A percentile compares a stretch with the other conserved stretches of the same genome.
Evolutionary conservation across 805 yeast species (phyloP).

Genomic region (Candida ortonii): DNA sequence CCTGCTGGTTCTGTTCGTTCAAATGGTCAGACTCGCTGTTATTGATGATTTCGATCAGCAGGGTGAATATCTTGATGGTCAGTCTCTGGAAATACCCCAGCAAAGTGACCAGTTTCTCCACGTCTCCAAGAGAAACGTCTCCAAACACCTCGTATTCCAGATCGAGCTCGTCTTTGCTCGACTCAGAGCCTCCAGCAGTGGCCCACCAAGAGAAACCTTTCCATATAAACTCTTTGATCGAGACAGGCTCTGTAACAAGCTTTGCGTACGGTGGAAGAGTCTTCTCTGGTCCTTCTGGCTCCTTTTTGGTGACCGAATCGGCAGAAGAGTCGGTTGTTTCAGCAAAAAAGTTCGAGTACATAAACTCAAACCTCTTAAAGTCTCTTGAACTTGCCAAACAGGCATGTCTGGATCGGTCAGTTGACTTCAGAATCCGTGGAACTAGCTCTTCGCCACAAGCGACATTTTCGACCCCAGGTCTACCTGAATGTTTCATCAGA

Average conservation of each 20-base stretch:
- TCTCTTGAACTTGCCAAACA: conserved; percentile 38
- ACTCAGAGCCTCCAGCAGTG: conserved; percentile 64
- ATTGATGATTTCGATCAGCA: conserved; percentile 37
- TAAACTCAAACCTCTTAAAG: conserved; percentile 32
- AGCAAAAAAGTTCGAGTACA: conserved; percentile 22
- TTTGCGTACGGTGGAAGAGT: conserved; percentile 16
- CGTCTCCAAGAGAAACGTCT: conserved; percentile 20
- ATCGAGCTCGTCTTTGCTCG: conserved; percentile 37
- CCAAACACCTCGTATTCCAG: conserved; percentile 34
- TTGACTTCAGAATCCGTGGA: conserved; percentile 21
- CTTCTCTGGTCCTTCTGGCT: conserved; percentile 13
- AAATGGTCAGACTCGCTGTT: conserved; percentile 28
- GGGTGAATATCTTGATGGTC: conserved; percentile 42
- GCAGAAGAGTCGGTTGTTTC: conserved; percentile 3
- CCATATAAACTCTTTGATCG: conserved; percentile 62
- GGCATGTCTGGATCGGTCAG: conserved; percentile 7
- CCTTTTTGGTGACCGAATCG: conserved; percentile 5
- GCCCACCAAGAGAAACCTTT: conserved; percentile 85
- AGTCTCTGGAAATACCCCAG: conserved; percentile 53
- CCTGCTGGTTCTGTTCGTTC: conserved; percentile 12
- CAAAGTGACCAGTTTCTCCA: conserved; percentile 29
- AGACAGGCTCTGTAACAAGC: conserved; percentile 41
- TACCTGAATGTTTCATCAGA: conserved; percentile 2
- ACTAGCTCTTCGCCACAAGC: conserved; percentile 12
- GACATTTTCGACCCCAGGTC: not conserved